Percentiles rank a stretch among this genome's conserved stretches.
These are phyloP conservation scores for Galeopsis tetrahit DNA, from an alignment of 257 asterid species.

Conservation along the genomic window DNA sequence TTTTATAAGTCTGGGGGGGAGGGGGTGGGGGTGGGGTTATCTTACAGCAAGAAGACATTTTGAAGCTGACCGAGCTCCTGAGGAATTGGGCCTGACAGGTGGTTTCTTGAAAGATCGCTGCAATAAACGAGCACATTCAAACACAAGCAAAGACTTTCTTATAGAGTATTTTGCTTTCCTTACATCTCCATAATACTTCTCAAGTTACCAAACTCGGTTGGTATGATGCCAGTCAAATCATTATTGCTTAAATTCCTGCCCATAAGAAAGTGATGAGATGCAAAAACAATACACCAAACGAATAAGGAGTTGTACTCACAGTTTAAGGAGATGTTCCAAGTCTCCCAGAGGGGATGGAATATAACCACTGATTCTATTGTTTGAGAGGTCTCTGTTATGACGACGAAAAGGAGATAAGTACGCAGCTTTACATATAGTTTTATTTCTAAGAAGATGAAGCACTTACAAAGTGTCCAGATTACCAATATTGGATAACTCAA, in stretches of 20 bases:
- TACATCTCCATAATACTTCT: conserved; percentile 91
- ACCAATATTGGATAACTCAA: conserved; percentile 83
- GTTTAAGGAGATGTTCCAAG: conserved; percentile 84
- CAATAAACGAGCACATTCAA: conserved; percentile 22
- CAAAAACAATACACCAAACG: neutral
- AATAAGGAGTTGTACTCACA: conserved; percentile 47
- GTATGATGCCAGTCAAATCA: conserved; percentile 58
- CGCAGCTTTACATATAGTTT: neutral
- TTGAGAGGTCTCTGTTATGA: conserved; percentile 67
- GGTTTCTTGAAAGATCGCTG: conserved; percentile 84
- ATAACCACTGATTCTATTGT: conserved; percentile 64
- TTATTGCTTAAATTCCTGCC: conserved; percentile 79
- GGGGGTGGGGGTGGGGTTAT: neutral
- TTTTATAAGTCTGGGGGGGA: neutral
- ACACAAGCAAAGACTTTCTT: neutral
- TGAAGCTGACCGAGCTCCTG: conserved; percentile 87
- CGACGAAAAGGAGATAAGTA: neutral
- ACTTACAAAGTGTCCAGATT: conserved; percentile 90
- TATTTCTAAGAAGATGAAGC: neutral
- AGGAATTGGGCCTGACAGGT: conserved; percentile 76
- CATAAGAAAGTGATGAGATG: conserved; percentile 9
- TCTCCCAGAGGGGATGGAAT: conserved; percentile 78
- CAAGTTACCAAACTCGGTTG: conserved; percentile 84
- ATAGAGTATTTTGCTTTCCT: conserved; percentile 27
- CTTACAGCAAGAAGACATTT: conserved; percentile 79